These are phyloP conservation scores for Naematelia aurantialba DNA, from an alignment of 768 basidiomycete species.

Conservation along the genomic window DNA sequence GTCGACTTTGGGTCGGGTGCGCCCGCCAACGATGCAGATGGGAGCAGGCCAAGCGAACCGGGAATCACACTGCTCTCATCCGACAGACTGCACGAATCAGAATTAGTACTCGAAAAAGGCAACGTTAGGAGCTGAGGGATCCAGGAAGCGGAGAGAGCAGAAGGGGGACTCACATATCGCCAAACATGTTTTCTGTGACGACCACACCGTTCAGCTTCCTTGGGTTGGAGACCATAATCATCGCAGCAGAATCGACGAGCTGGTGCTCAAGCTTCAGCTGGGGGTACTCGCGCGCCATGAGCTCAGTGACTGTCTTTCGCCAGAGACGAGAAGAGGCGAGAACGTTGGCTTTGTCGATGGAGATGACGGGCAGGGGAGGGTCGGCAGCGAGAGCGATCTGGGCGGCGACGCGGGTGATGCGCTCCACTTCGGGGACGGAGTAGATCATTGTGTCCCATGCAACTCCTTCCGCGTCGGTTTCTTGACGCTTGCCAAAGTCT, in stretches of 20 bases:
- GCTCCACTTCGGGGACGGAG: constrained; percentile 81
- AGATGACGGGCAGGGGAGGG: constrained; percentile 85
- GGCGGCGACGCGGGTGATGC: constrained; percentile 93
- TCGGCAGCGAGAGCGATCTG: constrained; percentile 77
- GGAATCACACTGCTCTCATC: constrained; percentile 97
- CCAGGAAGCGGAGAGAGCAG: too few species aligned
- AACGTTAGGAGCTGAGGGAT: too few species aligned
- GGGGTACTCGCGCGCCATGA: constrained; percentile 78
- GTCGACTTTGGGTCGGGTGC: constrained; percentile 73
- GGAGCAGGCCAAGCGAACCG: constrained; percentile 90
- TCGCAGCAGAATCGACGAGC: constrained; percentile 91
- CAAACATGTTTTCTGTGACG: constrained; percentile 92
- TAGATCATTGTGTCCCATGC: constrained; percentile 95
- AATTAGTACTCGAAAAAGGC: constrained; percentile 3
- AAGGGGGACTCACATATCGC: constrained; percentile 74
- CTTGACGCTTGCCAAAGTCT: constrained; percentile 87
- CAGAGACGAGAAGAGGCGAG: constrained; percentile 90
- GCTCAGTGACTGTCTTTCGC: constrained; percentile 87
- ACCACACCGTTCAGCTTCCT: constrained; percentile 91
- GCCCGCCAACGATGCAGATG: constrained; percentile 92
- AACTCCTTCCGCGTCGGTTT: constrained; percentile 63
- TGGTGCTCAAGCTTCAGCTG: constrained; percentile 82
- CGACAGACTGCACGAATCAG: constrained; percentile 64
- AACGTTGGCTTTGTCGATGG: constrained; percentile 98
- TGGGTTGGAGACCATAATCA: constrained; percentile 87